phyloP scores from a whole-genome alignment of 2,329 filamentous ascomycete species.

The Fusarium protoensiforme region DNA sequence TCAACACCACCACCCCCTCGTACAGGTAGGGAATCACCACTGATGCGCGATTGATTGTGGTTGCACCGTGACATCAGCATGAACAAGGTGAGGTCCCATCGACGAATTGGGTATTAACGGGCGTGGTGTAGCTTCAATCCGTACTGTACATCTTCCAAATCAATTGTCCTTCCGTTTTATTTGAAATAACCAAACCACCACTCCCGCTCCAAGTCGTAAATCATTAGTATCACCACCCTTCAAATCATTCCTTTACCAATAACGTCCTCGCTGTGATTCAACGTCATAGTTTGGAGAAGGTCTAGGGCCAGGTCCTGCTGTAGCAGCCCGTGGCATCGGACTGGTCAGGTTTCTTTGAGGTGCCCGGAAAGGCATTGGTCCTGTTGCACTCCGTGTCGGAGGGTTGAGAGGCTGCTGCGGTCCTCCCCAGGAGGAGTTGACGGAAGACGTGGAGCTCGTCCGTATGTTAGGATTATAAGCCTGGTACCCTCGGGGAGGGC shows the following conservation, averaged over 20 bases:
- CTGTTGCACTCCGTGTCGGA: constrained; percentile 54
- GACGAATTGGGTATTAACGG: background rate
- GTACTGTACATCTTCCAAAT: background rate
- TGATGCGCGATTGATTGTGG: no score
- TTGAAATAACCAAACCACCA: constrained; percentile 1
- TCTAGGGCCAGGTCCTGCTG: constrained; percentile 35
- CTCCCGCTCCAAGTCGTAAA: constrained; percentile 18
- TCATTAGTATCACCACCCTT: constrained; percentile 26
- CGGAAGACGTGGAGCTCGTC: constrained; percentile 48
- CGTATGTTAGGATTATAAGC: constrained; percentile 48
- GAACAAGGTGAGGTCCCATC: constrained; percentile 1
- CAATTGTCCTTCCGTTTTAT: background rate
- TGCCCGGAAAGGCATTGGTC: constrained; percentile 48
- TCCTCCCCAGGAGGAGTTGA: constrained; percentile 37
- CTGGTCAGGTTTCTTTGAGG: constrained; percentile 60
- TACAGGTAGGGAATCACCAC: no score
- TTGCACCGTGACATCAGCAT: constrained; percentile 10
- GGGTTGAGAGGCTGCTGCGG: constrained; percentile 38
- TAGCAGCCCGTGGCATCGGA: constrained; percentile 48
- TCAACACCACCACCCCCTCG: no score
- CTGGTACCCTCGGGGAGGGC: constrained; percentile 39
- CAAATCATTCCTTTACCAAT: constrained; percentile 35
- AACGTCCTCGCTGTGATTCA: constrained; percentile 48
- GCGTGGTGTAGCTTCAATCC: background rate
- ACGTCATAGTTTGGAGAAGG: constrained; percentile 50